Evolutionary conservation across 163 green algal species (phyloP).

Genomic region (Scenedesmus sp.): DNA sequence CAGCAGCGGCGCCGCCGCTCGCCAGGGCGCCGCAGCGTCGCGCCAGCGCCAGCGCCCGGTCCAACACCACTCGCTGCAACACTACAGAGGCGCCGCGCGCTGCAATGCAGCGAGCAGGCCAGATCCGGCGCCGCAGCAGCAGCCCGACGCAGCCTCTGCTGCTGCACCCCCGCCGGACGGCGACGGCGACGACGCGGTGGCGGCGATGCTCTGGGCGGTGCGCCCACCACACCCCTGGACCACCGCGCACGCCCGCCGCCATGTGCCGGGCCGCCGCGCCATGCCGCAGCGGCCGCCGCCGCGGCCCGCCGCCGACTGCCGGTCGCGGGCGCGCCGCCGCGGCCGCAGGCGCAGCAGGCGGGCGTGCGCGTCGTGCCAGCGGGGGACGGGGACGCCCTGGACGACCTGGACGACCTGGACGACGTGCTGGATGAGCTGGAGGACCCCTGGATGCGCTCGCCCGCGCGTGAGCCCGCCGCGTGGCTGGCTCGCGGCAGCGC

Average conservation of each 20-base stretch:
- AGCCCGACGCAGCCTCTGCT: constrained; percentile 13
- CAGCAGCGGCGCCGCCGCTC: too few species aligned
- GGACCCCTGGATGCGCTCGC: constrained; percentile 37
- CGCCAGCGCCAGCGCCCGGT: too few species aligned
- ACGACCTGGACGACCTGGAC: constrained; percentile 9
- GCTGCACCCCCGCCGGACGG: not conserved
- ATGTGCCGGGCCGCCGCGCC: too few species aligned
- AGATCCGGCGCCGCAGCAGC: constrained; percentile 1
- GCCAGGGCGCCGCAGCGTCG: too few species aligned
- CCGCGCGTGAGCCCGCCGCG: constrained; percentile 31
- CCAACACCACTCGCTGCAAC: too few species aligned
- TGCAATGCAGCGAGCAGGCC: not conserved
- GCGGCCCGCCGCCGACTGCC: too few species aligned
- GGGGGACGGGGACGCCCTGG: not conserved
- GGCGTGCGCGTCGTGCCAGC: constrained; percentile 10
- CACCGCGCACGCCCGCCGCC: too few species aligned
- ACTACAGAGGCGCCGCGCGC: too few species aligned
- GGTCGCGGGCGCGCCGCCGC: too few species aligned
- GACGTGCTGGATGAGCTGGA: constrained; percentile 33
- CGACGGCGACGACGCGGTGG: constrained; percentile 22
- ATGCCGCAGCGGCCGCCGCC: too few species aligned
- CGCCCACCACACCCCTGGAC: too few species aligned
- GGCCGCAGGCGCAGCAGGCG: constrained; percentile 8
- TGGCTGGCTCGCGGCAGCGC: too few species aligned
- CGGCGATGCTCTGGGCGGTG: constrained; percentile 19